Evolutionary conservation across 1,284 basidiomycete species (phyloP).

Genomic region (Neonothopanus nambi): DNA sequence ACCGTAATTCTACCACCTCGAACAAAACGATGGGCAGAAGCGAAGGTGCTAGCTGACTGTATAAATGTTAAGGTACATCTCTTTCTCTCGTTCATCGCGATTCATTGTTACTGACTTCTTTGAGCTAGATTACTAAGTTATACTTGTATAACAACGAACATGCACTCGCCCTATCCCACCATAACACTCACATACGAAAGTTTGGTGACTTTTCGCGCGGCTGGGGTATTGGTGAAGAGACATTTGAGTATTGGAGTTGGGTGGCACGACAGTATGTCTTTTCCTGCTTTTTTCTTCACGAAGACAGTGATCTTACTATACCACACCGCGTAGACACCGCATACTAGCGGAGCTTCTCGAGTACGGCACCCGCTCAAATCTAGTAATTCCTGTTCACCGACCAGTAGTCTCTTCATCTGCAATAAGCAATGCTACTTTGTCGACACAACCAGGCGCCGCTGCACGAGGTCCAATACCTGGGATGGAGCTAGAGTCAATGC

Average conservation of each 20-base stretch:
- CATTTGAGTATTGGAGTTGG: slow-evolving; percentile 98
- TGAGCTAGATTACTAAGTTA: slow-evolving; percentile 75
- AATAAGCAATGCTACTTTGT: slow-evolving; percentile 17
- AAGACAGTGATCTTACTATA: slow-evolving; percentile 1
- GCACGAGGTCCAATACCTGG: slow-evolving; percentile 32
- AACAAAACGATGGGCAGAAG: slow-evolving; percentile 98
- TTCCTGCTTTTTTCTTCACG: not conserved
- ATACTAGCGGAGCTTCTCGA: slow-evolving; percentile 88
- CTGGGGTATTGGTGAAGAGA: slow-evolving; percentile 96
- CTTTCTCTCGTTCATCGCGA: not conserved
- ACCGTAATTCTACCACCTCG: slow-evolving; percentile 85
- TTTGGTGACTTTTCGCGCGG: slow-evolving; percentile 88
- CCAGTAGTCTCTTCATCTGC: slow-evolving; percentile 34
- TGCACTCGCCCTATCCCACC: slow-evolving; percentile 74
- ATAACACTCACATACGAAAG: slow-evolving; percentile 80
- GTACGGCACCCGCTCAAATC: slow-evolving; percentile 68
- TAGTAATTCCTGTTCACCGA: slow-evolving; percentile 63
- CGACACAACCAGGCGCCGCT: slow-evolving; percentile 23
- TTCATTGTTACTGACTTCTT: slow-evolving; percentile 1
- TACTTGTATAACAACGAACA: slow-evolving; percentile 89
- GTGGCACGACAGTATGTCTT: slow-evolving; percentile 82
- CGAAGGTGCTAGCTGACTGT: slow-evolving; percentile 93
- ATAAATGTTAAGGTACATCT: slow-evolving; percentile 77
- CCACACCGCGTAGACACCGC: slow-evolving; percentile 59
- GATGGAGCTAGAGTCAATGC: slow-evolving; percentile 53